Evolutionary conservation across 352 stramenopile species (phyloP), one percentile per base, ranked within the genome.

Genomic region (Saprolegnia parasitica): DNA sequence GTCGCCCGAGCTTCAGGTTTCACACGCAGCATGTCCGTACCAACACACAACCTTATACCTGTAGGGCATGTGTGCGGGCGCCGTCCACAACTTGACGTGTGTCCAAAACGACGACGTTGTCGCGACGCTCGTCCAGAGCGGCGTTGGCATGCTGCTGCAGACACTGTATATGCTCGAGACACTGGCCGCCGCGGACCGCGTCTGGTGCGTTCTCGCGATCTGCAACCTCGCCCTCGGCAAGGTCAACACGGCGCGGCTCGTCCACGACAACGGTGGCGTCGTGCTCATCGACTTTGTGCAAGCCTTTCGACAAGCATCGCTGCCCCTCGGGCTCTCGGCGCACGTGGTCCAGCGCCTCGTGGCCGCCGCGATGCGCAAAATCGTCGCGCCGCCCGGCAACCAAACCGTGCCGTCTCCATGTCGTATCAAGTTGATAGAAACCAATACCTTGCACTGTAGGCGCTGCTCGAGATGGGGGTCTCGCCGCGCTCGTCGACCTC

Each of bases 41-140:
- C n/a, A n/a, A n/a, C n/a, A n/a, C n/a, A n/a, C n/a, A n/a, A n/a
- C n/a, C n/a, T 15, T 68, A 68, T 35, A 62, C n/a, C 24, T 57
- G n/a, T n/a, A n/a, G n/a, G n/a, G n/a, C n/a, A n/a, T 93, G 6
- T 86, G 81, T 58, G 84, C 77, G 32, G 67, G 88, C n/a, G 78
- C 88, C 15, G 74, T 93, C 15, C 83, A 93, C 75, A 93, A 93
- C 63, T 62, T 91, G 23, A 93, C 80, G 62, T 93, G 84, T 56
- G 71, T 64, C 18, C 5, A 35, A 16, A 13, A 52, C 42, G 37
- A 72, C 39, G 74, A 62, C 50, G 70, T 75, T 50, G 74, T 88
- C n/a, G 77, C 77, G 5, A 32, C 62, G 20, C 78, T 93, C 5
- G 81, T 89, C 42, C 78, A 79, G 5, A 80, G 75, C 5, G 76